These are phyloP conservation scores for Mortierella sp. DNA, from an alignment of 371 early-diverging fungal genomes.

Conservation along the genomic window DNA sequence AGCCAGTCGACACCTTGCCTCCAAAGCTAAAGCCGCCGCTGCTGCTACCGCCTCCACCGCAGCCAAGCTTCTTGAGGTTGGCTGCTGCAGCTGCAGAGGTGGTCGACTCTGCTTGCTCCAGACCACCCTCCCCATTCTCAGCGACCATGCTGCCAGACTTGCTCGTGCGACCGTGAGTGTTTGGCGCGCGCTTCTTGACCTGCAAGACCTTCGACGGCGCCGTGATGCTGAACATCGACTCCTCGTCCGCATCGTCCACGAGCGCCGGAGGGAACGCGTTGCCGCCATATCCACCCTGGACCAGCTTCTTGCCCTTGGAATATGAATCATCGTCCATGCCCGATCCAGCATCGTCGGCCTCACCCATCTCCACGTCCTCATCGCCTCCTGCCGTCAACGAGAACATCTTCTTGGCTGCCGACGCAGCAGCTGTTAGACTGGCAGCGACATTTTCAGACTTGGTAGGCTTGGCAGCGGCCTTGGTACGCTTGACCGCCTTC, in stretches of 20 bases:
- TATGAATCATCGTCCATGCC: neutral
- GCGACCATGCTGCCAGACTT: constrained; percentile 6
- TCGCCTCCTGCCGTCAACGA: constrained; percentile 24
- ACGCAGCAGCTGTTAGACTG: constrained; percentile 22
- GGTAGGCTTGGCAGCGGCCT: constrained; percentile 14
- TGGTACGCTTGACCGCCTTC: neutral
- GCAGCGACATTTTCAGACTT: neutral
- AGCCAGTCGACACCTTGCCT: neutral
- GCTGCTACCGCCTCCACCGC: neutral
- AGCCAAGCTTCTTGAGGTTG: neutral
- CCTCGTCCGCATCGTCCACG: constrained; percentile 39
- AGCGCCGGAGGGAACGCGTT: constrained; percentile 25
- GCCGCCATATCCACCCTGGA: neutral
- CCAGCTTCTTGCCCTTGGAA: neutral
- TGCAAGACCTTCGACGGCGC: constrained; percentile 40
- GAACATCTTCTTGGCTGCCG: constrained; percentile 50
- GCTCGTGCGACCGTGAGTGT: neutral
- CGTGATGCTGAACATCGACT: constrained; percentile 46
- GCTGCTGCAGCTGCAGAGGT: neutral
- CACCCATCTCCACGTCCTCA: constrained; percentile 16
- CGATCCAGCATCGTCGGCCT: constrained; percentile 3
- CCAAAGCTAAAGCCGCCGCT: constrained; percentile 4
- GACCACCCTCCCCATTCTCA: neutral
- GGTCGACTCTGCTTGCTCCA: neutral
- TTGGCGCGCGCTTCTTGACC: constrained; percentile 30